Base-by-base conservation (phyloP, 805 yeast species). In the Candida pseudofarinosa region DNA sequence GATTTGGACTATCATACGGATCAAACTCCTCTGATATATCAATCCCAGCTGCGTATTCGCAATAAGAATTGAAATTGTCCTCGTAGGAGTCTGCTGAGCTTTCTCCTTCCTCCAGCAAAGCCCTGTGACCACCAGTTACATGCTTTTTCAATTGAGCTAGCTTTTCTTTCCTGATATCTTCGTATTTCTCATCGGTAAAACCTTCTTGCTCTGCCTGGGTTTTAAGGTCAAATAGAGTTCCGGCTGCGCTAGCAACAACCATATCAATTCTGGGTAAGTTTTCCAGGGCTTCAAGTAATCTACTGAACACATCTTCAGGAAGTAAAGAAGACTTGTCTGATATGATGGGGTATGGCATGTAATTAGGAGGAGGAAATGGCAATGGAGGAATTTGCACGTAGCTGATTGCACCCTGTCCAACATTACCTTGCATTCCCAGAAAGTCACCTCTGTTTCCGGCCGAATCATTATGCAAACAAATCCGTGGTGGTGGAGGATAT, bases 211-310 rank as follows among this genome's bases (percentile, higher is more conserved):
- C 39, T 1, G 74, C 73, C 40, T 64, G 70, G 4, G 46, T 34
- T 35, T 52, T 58, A 42, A 70, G 52, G 34, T 70, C 76, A 44
- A 52, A 58, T 32, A 70, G 58, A 19, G 73, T 63, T 5, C 74
- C 74, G 0, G 76, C 74, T 6, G 76, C 76, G 48, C 73, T 66
- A 13, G 76, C 76, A 4, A 68, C 58, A 13, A 69, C 73, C 76
- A 70, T 70, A 42, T 70, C 74, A 12, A 62, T 60, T 33, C 73
- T 49, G 2, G 74, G 74, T 18, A 69, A 52, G 18, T 57, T 42
- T 32, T 60, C 56, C 49, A 57, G 60, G 3, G 74, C 76, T 14
- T 61, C 65, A 16, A 69, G 45, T 42, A 69, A 63, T 19, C 59
- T 54, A 3, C 49, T 47, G 43, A 70, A 67, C 8, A 69, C 70